Evolutionary conservation across 129 eudicot species (phyloP).

Genomic region (Ambrosia artemisiifolia): DNA sequence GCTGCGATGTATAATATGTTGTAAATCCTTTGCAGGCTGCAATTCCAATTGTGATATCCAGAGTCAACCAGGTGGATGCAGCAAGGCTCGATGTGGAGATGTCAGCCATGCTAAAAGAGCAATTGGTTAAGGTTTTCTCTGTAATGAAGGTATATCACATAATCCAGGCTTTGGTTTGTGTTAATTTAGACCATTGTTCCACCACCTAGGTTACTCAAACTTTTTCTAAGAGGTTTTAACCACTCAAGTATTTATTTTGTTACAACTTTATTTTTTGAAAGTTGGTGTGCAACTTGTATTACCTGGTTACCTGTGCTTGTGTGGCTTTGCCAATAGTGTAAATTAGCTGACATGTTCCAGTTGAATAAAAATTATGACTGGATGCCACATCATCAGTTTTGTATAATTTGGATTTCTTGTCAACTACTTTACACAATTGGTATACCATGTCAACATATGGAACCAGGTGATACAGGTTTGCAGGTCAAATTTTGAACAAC

Average conservation of each 20-base stretch:
- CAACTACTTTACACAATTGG: not conserved
- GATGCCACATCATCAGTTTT: not conserved
- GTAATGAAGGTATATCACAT: constrained; percentile 75
- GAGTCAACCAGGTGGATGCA: constrained; percentile 96
- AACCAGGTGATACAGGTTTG: not conserved
- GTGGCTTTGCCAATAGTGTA: not conserved
- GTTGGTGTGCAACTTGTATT: not conserved
- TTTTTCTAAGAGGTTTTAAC: not conserved
- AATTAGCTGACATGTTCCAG: not conserved
- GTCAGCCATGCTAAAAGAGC: constrained; percentile 98
- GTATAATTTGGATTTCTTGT: not conserved
- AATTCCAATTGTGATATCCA: constrained; percentile 69
- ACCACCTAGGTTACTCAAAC: not conserved
- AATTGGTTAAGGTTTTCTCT: constrained; percentile 78
- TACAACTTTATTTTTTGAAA: not conserved
- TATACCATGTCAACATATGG: not conserved
- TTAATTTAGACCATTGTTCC: not conserved
- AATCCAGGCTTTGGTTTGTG: constrained; percentile 13
- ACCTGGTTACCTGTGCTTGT: not conserved
- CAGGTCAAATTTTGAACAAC: not conserved
- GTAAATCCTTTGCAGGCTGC: constrained; percentile 37
- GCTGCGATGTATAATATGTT: not conserved
- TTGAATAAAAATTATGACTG: not conserved
- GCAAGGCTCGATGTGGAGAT: constrained; percentile 84
- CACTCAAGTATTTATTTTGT: not conserved